phyloP scores from a whole-genome alignment of 2,329 filamentous ascomycete species.

The Alternaria burnsii region DNA sequence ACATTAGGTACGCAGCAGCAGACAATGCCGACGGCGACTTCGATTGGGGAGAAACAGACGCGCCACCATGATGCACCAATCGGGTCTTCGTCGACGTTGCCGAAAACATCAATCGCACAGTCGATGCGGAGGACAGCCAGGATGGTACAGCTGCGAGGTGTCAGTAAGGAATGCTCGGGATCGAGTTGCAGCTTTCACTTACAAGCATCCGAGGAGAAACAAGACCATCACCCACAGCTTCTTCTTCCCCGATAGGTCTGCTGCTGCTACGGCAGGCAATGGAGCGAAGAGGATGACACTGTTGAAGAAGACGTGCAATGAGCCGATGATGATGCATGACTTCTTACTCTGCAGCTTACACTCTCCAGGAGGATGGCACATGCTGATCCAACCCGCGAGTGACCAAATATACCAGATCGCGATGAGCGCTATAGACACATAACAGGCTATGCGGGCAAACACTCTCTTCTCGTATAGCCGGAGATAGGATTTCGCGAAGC shows the following conservation, averaged over 20 bases:
- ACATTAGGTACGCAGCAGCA: conserved; percentile 32
- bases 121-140: conserved; percentile 31
- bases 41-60: conserved; percentile 31
- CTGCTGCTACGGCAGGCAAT: conserved; percentile 22
- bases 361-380: conserved; percentile 29
- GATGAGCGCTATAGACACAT: conserved; percentile 20
- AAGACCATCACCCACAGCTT: conserved; percentile 20
- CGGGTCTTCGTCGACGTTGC: conserved; percentile 21
- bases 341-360: conserved; percentile 26
- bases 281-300: conserved; percentile 21
- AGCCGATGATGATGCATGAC: conserved; percentile 29
- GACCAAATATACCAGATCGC: conserved; percentile 27
- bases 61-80: conserved; percentile 33
- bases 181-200: conserved; percentile 1
- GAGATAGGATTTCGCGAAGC: conserved; percentile 28
- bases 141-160: conserved; percentile 20
- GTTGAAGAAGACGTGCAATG: conserved; percentile 31
- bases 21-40: conserved; percentile 31
- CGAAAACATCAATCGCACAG: conserved; percentile 29
- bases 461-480: conserved; percentile 25
- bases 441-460: conserved; percentile 15
- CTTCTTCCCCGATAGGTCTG: conserved; percentile 21
- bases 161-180: conserved; percentile 3
- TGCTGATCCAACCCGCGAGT: conserved; percentile 25
- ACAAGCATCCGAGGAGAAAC: conserved; percentile 30